Percentiles rank a stretch among this genome's conserved stretches.
These are phyloP conservation scores for Xylaria venustula DNA, from an alignment of 495 filamentous ascomycete species.

Conservation along the genomic window DNA sequence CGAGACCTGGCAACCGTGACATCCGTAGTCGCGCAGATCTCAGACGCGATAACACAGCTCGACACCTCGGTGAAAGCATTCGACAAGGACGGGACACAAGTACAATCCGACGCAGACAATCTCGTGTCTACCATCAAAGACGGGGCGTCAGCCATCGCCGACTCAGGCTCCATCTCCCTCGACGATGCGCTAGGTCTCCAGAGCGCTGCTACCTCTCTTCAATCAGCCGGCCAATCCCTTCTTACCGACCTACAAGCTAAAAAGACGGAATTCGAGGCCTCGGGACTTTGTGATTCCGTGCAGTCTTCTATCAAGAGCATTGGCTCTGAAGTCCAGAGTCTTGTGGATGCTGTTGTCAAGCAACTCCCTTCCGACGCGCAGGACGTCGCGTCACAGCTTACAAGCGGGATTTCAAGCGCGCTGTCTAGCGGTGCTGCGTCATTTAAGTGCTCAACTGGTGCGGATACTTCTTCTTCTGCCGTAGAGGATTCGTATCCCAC, in stretches of 20 bases:
- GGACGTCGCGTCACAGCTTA: constrained; percentile 26
- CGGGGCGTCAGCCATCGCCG: constrained; percentile 28
- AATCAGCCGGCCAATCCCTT: constrained; percentile 27
- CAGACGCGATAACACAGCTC: constrained; percentile 31
- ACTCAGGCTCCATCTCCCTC: constrained; percentile 23
- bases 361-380: constrained; percentile 34
- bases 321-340: constrained; percentile 31
- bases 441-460: constrained; percentile 19
- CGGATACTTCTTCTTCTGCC: constrained; percentile 14
- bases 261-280: constrained; percentile 35
- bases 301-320: constrained; percentile 28
- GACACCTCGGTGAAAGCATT: constrained; percentile 37
- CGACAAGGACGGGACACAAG: constrained; percentile 27
- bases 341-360: constrained; percentile 32
- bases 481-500: not conserved
- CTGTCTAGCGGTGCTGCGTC: constrained; percentile 23
- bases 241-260: constrained; percentile 34
- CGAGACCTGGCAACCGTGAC: constrained; percentile 35
- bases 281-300: constrained; percentile 28
- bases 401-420: constrained; percentile 33
- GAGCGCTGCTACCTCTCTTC: constrained; percentile 33
- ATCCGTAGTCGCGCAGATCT: constrained; percentile 32
- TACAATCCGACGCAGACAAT: constrained; percentile 33
- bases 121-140: constrained; percentile 35
- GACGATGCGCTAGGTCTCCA: constrained; percentile 35